Conservation (phyloP, 2,329 filamentous ascomycete genomes). For the Aspergillus texensis region DNA sequence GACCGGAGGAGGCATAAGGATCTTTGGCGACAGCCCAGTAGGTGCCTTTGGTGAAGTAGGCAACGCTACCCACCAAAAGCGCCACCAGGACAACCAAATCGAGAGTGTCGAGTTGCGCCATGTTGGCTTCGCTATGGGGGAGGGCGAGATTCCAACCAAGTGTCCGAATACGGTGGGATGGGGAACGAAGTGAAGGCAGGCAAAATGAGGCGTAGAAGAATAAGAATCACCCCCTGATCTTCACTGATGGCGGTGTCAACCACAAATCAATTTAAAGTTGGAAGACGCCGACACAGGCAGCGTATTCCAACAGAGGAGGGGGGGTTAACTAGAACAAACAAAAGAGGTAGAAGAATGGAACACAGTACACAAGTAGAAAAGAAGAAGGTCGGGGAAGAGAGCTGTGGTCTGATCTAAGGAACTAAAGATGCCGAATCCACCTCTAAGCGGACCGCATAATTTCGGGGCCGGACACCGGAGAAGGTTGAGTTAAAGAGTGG, state of each 20-base stretch:
- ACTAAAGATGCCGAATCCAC: constrained; percentile 17
- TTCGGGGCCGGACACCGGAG: constrained; percentile 17
- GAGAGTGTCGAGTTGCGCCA: constrained; percentile 96
- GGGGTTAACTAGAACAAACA: constrained; percentile 5
- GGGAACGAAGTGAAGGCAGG: constrained; percentile 10
- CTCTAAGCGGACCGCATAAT: constrained; percentile 22
- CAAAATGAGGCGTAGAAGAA: not conserved
- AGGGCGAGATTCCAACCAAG: not conserved
- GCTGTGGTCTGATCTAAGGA: constrained; percentile 23
- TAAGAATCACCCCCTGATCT: constrained; percentile 1
- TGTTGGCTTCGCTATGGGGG: constrained; percentile 42
- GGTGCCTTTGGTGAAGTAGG: constrained; percentile 97
- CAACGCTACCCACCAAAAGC: constrained; percentile 82
- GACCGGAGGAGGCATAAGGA: constrained; percentile 76
- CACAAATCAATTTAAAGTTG: not conserved
- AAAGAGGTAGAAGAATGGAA: constrained; percentile 8
- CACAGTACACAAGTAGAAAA: constrained; percentile 12
- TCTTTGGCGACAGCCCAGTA: constrained; percentile 83
- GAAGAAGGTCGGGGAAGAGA: constrained; percentile 14
- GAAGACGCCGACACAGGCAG: not conserved
- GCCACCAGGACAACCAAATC: constrained; percentile 88
- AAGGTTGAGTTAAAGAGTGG: constrained; percentile 3
- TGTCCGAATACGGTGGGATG: constrained; percentile 4
- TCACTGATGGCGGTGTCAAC: not conserved
- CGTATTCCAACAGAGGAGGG: constrained; percentile 5